Conservation (phyloP, 306 rosid species). For the Geum urbanum region DNA sequence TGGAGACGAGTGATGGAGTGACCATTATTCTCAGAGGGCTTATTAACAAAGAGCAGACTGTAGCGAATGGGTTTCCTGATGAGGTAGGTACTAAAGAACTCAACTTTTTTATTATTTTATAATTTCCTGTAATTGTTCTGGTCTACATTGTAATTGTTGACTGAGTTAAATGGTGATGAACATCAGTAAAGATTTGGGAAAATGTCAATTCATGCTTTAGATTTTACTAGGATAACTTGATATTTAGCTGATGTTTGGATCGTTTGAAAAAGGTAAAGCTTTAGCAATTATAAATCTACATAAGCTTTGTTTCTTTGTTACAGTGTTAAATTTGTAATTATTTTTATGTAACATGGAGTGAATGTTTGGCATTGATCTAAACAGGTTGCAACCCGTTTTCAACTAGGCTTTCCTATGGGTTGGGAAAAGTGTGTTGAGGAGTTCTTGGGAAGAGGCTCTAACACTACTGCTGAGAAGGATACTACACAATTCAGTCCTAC, state of each 20-base stretch:
- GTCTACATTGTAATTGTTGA: neutral
- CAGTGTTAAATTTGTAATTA: neutral
- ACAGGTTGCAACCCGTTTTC: slow-evolving; percentile 52
- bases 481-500: slow-evolving; percentile 15
- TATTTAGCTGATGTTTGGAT: neutral
- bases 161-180: neutral
- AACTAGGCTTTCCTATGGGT: slow-evolving; percentile 62
- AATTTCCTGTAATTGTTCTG: neutral
- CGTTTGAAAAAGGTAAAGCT: neutral
- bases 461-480: slow-evolving; percentile 15
- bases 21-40: slow-evolving; percentile 40
- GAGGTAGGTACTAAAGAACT: slow-evolving; percentile 57
- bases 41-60: slow-evolving; percentile 47
- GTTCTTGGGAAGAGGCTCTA: slow-evolving; percentile 28
- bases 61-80: slow-evolving; percentile 49
- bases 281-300: neutral
- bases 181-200: neutral
- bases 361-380: neutral
- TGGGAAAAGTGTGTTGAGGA: slow-evolving; percentile 53
- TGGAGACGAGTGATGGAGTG: slow-evolving; percentile 65
- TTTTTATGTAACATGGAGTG: neutral
- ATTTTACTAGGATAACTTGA: neutral
- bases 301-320: neutral
- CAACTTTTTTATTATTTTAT: neutral
- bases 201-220: neutral